phyloP scores from a whole-genome alignment of 371 early-diverging fungal species.

The Mortierella sp. region DNA sequence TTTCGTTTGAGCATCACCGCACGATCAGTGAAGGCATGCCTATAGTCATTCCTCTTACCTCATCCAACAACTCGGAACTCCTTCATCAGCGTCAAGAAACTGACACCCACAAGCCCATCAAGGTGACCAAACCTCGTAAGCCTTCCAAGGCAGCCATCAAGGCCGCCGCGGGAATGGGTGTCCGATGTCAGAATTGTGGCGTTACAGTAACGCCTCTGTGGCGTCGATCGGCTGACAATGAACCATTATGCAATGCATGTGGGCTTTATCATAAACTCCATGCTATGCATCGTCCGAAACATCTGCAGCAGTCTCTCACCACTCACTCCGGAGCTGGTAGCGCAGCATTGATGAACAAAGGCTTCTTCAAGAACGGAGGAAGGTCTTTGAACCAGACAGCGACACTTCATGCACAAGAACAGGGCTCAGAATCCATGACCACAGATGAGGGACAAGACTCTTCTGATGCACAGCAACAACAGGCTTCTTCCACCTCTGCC shows the following conservation, averaged over 20 bases:
- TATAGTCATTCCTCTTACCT: neutral
- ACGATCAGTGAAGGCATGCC: neutral
- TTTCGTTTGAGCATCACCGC: neutral
- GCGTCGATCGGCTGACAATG: conserved; percentile 89
- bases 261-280: conserved; percentile 94
- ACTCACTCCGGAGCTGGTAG: neutral
- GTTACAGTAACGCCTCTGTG: conserved; percentile 95
- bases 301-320: conserved; percentile 36
- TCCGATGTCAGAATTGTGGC: conserved; percentile 86
- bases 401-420: too few species aligned
- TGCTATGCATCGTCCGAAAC: conserved; percentile 71
- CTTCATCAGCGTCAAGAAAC: neutral
- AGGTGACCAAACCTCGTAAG: conserved; percentile 34
- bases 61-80: neutral
- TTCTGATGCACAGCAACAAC: neutral
- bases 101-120: conserved; percentile 13
- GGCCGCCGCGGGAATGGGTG: conserved; percentile 52
- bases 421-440: neutral
- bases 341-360: too few species aligned
- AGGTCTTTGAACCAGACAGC: too few species aligned
- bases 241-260: conserved; percentile 96
- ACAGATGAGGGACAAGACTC: neutral
- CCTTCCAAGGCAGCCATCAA: conserved; percentile 40
- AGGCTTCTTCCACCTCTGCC: conserved; percentile 17
- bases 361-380: too few species aligned